A percentile compares a stretch with the other conserved stretches of the same genome.
These are phyloP conservation scores for Fusarium poae DNA, from an alignment of 2,329 filamentous ascomycete genomes.

Conservation along the genomic window DNA sequence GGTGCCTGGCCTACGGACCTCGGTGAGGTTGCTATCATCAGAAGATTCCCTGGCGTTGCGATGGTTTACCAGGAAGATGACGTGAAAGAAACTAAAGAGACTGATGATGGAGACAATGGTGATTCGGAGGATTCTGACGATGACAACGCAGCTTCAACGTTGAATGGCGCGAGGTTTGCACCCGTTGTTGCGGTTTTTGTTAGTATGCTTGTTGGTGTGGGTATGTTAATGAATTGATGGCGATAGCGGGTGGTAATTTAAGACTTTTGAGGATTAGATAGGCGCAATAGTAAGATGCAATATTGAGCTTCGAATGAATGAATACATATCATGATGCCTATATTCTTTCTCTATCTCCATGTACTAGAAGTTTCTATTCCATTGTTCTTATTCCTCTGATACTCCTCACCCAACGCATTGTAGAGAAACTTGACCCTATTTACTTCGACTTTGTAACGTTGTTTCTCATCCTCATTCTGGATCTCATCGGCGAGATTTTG, in stretches of 20 bases:
- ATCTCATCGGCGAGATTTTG: conserved; percentile 57
- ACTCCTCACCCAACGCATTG: conserved; percentile 60
- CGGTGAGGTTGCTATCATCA: neutral
- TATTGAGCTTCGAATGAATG: accelerated
- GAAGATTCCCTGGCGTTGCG: conserved; percentile 16
- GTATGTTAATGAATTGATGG: conserved; percentile 1
- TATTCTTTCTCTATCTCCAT: conserved; percentile 55
- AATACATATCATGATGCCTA: neutral
- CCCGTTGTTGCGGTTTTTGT: neutral
- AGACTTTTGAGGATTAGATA: accelerated
- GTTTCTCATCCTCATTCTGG: conserved; percentile 51
- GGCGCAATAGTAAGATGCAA: neutral
- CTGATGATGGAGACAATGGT: neutral
- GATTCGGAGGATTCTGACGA: neutral
- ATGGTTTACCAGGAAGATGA: conserved; percentile 34
- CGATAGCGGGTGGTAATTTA: neutral
- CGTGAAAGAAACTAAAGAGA: neutral
- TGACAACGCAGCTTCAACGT: neutral
- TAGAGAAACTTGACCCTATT: conserved; percentile 64
- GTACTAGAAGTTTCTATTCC: conserved; percentile 61
- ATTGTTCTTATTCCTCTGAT: conserved; percentile 62
- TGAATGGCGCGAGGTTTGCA: neutral
- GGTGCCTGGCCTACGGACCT: neutral
- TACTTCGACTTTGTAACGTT: conserved; percentile 57
- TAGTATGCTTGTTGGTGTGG: conserved; percentile 30